Base-by-base conservation (phyloP, 2,329 filamentous ascomycete genomes). In the Escovopsis weberi region DNA sequence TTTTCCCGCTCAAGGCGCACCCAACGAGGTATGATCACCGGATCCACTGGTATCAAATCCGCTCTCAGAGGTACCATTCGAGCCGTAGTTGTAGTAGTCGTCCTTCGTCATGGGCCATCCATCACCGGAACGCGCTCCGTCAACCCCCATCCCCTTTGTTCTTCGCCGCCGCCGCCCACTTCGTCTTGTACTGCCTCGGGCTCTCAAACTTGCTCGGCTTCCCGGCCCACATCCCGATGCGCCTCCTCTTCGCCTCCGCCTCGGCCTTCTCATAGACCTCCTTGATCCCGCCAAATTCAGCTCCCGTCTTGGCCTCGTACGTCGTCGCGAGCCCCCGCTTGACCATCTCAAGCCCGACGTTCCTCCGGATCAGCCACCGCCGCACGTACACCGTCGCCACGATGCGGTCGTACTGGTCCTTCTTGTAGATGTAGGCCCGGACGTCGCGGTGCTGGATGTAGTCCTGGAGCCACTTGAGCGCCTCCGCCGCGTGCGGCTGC, bases 331-430 rank as follows among this genome's bases (percentile, higher is more conserved):
- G 64, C 0, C 91, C 91, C 19, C 67, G 71, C 63, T 78, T 84
- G 47, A 98, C 64, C 88, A 98, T 93, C 60, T 93, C 83, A 47
- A 88, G 65, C 3, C 89, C 87, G 5, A 98, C 83, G 59, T 98
- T 88, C 45, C 74, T 75, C 51, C 78, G 78, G 46, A 85, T 69
- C 9, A 85, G 61, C 52, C 78, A 73, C 43, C 70, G 73, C 39
- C 85, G 74, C 30, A 89, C 75, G 53, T 77, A 85, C 1, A 89
- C 89, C 1, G 85, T 91, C 12, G 82, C 87, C 2, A 98, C 86
- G 6, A 94, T 78, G 38, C 91, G 80, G 50, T 88, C 82, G 60
- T 96, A 98, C 58, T 96, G 91, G 59, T 98, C 93, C 42, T 80
- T 75, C 46, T 78, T 80, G 62, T 88, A 85, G 41, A 95, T 74